Percentiles rank a stretch among this genome's conserved stretches.
phyloP scores from a whole-genome alignment of 345 rosid species.

The Brassica incana region DNA sequence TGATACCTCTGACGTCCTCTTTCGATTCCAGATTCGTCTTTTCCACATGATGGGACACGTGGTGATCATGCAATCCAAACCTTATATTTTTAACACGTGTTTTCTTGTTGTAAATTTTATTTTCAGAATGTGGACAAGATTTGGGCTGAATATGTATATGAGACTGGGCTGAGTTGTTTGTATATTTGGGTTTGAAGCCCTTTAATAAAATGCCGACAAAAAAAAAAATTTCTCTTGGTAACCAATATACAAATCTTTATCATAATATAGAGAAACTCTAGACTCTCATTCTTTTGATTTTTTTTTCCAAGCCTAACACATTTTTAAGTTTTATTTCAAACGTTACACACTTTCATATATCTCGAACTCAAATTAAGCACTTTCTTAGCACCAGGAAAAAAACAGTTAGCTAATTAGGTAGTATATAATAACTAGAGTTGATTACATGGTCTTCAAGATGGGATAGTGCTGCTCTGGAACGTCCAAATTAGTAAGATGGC shows the following conservation, averaged over 20 bases:
- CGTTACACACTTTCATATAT: background rate
- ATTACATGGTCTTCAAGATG: background rate
- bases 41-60: no score
- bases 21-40: no score
- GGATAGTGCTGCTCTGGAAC: background rate
- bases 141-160: no score
- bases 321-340: background rate
- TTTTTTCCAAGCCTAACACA: background rate
- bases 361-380: background rate
- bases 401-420: background rate
- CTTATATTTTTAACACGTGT: no score
- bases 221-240: background rate
- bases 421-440: background rate
- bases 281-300: background rate
- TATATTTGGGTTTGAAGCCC: no score
- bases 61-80: no score
- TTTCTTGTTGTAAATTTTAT: no score
- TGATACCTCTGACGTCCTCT: no score
- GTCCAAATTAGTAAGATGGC: conserved; percentile 9
- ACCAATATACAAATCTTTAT: background rate
- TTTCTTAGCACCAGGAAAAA: background rate
- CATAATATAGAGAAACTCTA: background rate
- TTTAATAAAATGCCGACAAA: no score
- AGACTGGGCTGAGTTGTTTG: no score
- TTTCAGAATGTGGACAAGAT: no score